Base-by-base conservation (phyloP, 208 protist species). In the Phytomonas sp. region DNA sequence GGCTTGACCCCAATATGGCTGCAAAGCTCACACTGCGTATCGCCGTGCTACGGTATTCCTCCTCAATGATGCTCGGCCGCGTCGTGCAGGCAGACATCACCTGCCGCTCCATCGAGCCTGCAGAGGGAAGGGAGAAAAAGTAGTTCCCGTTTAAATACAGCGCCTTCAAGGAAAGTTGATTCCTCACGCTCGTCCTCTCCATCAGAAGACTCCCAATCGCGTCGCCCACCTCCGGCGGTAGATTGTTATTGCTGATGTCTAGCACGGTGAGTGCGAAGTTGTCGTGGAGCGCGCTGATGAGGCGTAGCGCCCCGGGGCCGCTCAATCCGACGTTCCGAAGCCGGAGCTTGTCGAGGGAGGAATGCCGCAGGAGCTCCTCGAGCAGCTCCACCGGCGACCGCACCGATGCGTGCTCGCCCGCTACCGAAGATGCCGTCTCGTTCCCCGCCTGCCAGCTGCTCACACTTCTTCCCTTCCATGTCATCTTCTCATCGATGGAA, bases 201-300 rank as follows among this genome's bases (percentile, higher is more conserved):
- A 79, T 77, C 65, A 96, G 59, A 32, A 93, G 71, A 14, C 75
- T 45, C 1, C 87, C 89, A 11, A 89, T 69, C 26, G 78, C 82
- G 65, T 88, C 83, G 29, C 79, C 87, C 11, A 96, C 87, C 8
- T 45, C 30, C 4, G 78, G 62, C 16, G 75, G 77, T 29, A 95
- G 81, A 8, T 74, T 49, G 66, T 97, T 97, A 31, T 86, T 69
- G 56, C 79, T 83, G 14, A 97, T 37, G 81, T 94, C 83, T 11
- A 97, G 77, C 42, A 73, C 75, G 29, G 77, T 70, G 7, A 94
- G 71, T 10, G 69, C 81, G 33, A 37, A 77, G 66, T 85, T 92
- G 30, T 79, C 36, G 34, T 72, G 66, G 4, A 87, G 78, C 6
- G 87, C 86, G 31, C 79, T 40, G 60, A 95, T 72, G 26, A 97